Percentiles rank a stretch among this genome's conserved stretches.
Conservation (phyloP, 257 asterid species). For the Nicotiana obtusifolia region DNA sequence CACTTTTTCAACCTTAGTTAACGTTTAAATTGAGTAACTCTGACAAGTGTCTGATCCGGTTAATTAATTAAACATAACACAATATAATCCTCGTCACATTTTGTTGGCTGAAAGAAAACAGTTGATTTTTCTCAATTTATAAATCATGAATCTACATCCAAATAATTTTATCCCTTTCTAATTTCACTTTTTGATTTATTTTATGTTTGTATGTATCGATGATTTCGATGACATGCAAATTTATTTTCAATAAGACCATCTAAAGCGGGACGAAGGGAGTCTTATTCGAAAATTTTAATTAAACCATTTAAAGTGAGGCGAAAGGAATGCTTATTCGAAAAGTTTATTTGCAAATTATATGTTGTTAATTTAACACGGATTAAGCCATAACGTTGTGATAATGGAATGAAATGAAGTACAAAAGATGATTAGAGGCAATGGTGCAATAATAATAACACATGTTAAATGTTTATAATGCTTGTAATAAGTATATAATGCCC, state of each 20-base stretch:
- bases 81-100: background rate
- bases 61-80: background rate
- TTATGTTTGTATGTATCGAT: background rate
- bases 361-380: background rate
- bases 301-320: background rate
- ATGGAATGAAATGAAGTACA: background rate
- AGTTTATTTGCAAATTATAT: background rate
- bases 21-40: background rate
- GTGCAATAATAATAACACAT: background rate
- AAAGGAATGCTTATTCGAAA: background rate
- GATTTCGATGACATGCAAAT: background rate
- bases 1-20: background rate
- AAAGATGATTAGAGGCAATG: background rate
- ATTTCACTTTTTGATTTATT: too few species aligned
- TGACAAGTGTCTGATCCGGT: slow-evolving; percentile 12
- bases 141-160: background rate
- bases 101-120: slow-evolving; percentile 21
- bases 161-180: background rate
- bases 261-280: background rate
- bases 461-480: background rate
- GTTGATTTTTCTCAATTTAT: background rate
- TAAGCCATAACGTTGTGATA: background rate
- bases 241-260: background rate
- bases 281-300: background rate
- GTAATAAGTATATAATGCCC: background rate